Evolutionary conservation across 441 rosid species (phyloP).

Genomic region (Gossypium trilobum): DNA sequence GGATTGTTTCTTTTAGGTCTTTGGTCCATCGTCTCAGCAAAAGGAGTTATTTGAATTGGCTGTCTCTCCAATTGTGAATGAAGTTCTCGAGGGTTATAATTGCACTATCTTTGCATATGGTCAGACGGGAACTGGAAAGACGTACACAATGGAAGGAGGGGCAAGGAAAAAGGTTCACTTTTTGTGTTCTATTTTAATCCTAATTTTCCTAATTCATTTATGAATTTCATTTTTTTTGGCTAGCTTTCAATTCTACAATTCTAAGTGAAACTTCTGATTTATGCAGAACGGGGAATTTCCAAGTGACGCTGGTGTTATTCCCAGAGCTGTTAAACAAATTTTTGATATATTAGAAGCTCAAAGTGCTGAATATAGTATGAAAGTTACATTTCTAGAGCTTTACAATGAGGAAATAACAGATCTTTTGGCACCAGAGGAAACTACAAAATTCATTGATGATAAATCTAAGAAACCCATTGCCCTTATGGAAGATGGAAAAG

Average conservation of each 20-base stretch:
- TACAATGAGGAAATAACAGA: constrained; percentile 95
- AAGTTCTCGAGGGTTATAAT: constrained; percentile 93
- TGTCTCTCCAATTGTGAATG: constrained; percentile 82
- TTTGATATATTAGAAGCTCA: constrained; percentile 92
- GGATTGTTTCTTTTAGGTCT: constrained; percentile 45
- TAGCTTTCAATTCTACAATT: constrained; percentile 11
- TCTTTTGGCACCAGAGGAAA: constrained; percentile 88
- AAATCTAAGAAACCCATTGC: constrained; percentile 93
- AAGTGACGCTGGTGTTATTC: constrained; percentile 95
- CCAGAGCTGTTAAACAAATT: constrained; percentile 88
- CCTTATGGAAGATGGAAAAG: constrained; percentile 99
- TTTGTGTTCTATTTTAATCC: not conserved
- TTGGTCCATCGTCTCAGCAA: constrained; percentile 84
- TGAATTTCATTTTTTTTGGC: not conserved
- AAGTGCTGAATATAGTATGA: constrained; percentile 88
- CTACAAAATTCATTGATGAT: constrained; percentile 71
- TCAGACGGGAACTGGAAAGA: constrained; percentile 97
- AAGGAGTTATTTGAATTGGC: constrained; percentile 70
- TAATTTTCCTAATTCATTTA: not conserved
- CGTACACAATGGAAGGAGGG: constrained; percentile 99
- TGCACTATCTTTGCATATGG: constrained; percentile 99
- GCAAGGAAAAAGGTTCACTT: constrained; percentile 71
- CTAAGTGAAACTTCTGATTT: constrained; percentile 21
- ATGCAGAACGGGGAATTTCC: constrained; percentile 92
- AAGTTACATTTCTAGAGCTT: constrained; percentile 92